Evolutionary conservation across 306 rosid genomes (phyloP), one percentile per base, ranked within the genome.

Genomic region (Trifolium pratense): DNA sequence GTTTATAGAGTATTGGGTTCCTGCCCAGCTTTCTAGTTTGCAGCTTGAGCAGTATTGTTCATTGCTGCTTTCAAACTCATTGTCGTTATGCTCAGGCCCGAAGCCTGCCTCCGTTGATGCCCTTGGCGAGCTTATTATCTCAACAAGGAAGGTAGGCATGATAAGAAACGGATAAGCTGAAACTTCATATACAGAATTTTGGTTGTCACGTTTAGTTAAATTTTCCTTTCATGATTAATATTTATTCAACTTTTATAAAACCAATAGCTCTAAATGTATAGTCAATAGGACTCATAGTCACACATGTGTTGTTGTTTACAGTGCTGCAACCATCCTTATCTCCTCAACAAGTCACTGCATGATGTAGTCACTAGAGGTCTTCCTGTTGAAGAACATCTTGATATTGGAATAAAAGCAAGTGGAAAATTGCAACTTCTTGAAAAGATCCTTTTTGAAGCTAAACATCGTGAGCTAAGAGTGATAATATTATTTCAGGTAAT

Each of bases 21-120:
- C 84, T 71, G 81, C 78, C 23, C 72, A 63, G 74, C 84, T 83
- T 75, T 83, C 87, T 53, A 67, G 32, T 71, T 76, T 83, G 77
- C 87, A 83, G 69, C 79, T 83, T 43, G 84, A 83, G 76, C 87
- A 83, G 84, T 83, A 83, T 72, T 83, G 87, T 75, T 71, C 84
- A 26, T 20, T 77, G 71, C 65, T 83, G 52, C 84, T 83, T 58
- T 79, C 87, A 70, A 66, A 79, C 70, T 71, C 75, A 52, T 40
- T 67, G 32, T n/a, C 61, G 43, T 70, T 83, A 75, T 71, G 79
- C 68, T 83, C 87, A 40, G 59, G 79, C 78, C 63, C 51, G n/a
- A 83, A 76, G 70, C 66, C 56, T 9, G 60, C 42, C 64, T 15
- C 68, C 5, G 64, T 62, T 62, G 81, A 76, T 53, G 79, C 76